Evolutionary conservation across 163 green algal species (phyloP), one percentile per base, ranked within the genome.

Genomic region (Scenedesmus sp.): DNA sequence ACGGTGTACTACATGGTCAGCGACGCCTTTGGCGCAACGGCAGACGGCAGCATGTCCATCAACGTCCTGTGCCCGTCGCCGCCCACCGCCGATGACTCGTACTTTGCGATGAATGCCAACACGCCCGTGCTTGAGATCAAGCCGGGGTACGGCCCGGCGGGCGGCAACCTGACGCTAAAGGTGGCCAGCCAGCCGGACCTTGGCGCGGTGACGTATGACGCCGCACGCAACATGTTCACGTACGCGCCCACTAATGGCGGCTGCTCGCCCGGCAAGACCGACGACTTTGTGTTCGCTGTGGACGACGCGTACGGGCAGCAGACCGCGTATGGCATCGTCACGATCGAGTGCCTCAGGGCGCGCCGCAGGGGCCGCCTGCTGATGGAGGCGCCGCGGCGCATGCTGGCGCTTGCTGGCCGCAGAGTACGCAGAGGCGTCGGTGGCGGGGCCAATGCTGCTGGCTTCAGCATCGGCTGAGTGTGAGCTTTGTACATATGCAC

Each of bases 301-400:
- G 46, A 78, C 44, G 86, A 90, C n/a, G 18, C 79, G 7, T 90
- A 85, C 70, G 73, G 72, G 24, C 86, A 90, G 86, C 5, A n/a
- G 0, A 84, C 86, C 3, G 72, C 86, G 51, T 78, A 42, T 82
- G 86, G 46, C 18, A 46, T 33, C 26, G 33, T 85, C 7, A 61
- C 51, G 3, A 35, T 90, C 5, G 46, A 72, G 5, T 90, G 86
- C 30, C 65, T 76, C 6, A 37, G 30, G 65, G 30, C 26, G 30
- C 65, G 65, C 65, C 26, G 65, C 15, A 76, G 65, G 65, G 30
- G 65, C 30, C 30, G 65, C 5, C 3, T 76, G 65, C 12, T 76
- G 65, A 6, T 76, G 65, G 65, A 76, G 65, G 15, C 16, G 26
- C 30, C 30, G 3, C 1, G 30, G 65, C 65, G 26, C 30, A 76